These are phyloP conservation scores for Hyphodiscus sp. DNA, from an alignment of 2,329 filamentous ascomycete species.

Conservation along the genomic window DNA sequence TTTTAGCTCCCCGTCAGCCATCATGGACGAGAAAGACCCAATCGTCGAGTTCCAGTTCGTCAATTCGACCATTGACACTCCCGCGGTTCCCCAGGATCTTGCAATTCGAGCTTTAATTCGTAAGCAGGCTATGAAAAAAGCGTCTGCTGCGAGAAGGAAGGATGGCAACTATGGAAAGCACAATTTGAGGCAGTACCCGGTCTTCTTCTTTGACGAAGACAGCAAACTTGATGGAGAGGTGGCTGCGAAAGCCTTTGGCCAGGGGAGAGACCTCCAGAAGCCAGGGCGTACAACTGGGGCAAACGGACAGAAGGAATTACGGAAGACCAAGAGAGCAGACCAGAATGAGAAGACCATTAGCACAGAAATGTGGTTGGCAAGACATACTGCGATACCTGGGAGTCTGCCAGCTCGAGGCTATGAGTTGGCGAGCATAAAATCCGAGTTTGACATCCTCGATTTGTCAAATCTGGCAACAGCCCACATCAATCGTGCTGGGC, in stretches of 20 bases:
- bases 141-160: conserved; percentile 27
- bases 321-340: neutral
- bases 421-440: conserved; percentile 21
- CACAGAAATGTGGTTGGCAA: conserved; percentile 3
- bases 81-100: conserved; percentile 18
- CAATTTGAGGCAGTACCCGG: conserved; percentile 27
- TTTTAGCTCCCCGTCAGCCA: neutral
- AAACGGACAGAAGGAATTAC: neutral
- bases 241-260: neutral
- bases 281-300: neutral
- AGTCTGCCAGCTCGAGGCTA: conserved; percentile 21
- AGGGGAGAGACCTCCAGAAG: conserved; percentile 1
- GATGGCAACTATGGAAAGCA: conserved; percentile 29
- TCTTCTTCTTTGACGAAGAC: conserved; percentile 17
- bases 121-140: conserved; percentile 35
- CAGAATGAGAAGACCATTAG: neutral
- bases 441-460: conserved; percentile 23
- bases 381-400: conserved; percentile 2
- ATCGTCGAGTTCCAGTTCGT: conserved; percentile 22
- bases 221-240: neutral
- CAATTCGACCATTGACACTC: conserved; percentile 21
- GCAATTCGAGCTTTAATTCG: conserved; percentile 28
- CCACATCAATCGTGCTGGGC: conserved; percentile 23
- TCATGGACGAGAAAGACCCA: conserved; percentile 5
- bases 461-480: conserved; percentile 26